Base-by-base conservation (phyloP, 805 yeast genomes). In the Geotrichum ghanense region DNA sequence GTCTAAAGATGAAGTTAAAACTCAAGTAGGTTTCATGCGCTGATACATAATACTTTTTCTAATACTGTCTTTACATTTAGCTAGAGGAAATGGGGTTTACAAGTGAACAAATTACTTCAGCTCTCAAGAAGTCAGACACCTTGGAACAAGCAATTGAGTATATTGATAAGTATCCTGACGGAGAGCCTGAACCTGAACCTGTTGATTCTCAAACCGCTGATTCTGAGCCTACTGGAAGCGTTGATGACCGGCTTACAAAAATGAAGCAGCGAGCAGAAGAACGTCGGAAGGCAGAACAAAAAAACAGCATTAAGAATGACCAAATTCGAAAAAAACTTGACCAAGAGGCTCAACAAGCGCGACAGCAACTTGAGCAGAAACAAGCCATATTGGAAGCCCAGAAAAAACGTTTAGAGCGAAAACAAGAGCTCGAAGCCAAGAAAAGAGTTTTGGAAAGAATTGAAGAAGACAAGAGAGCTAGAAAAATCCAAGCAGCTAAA, bases 31-130 rank as follows among this genome's bases (percentile, higher is more conserved):
- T 5, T 31, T 9, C 19, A 31, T 5, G n/a, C n/a, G n/a, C n/a
- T n/a, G 12, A 25, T 25, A 25, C 14, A 9, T 9, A 25, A 9
- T 25, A 14, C 12, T 9, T 25, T 25, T 25, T 9, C 31, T 25
- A 25, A 25, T 14, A 25, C 14, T 25, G n/a, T n/a, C n/a, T n/a
- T n/a, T n/a, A n/a, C n/a, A 25, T 9, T 9, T 31, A 31, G 37
- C 17, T 31, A 19, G 37, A 31, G 16, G 37, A 31, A 31, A 31
- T 31, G 37, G 37, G 37, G 37, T 31, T 31, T n/a, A 31, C 37
- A 6, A 31, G 17, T 31, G 37, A 5, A 5, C 37, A 31, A 12
- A 31, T 31, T 19, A 31, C 37, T n/a, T 5, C 37, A 6, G 37
- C 37, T 12, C 12, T 31, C 17, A 31, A 31, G 37, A 31, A 31